Base-by-base conservation (phyloP, 2,329 filamentous ascomycete genomes). In the Talaromyces marneffei region DNA sequence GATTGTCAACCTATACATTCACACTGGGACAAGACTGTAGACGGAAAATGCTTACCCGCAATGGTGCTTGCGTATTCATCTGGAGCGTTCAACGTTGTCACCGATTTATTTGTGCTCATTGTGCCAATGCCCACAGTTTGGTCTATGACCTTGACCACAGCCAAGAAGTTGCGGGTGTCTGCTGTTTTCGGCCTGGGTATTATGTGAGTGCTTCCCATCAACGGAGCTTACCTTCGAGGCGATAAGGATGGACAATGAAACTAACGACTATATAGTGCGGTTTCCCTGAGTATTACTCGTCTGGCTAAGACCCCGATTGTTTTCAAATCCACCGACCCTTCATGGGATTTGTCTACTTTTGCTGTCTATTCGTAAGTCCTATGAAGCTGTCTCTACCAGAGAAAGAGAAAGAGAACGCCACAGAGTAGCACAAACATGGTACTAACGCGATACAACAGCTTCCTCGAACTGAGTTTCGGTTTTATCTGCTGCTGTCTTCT, bases 401-500 rank as follows among this genome's bases (percentile, higher is more conserved):
- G 9, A 35, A 23, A 53, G 10, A 35, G 12, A 27, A 20, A n/a
- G 31, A 16, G 14, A 20, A 16, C 14, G 18, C 18, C 39, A 25
- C 2, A 2, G 4, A 23, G 18, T 14, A 12, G n/a, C 8, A 23
- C 9, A 54, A 16, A 8, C 12, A 25, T 37, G 5, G 18, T 54
- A 37, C 50, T 54, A 37, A 54, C 14, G 16, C 33, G 20, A 12
- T 9, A n/a, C 23, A 40, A 40, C 4, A 57, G 54, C 7, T 31
- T 31, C 18, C 37, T 57, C n/a, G 54, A 57, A 33, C 54, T 57
- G 16, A 57, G 54, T n/a, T 57, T 57, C n/a, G 54, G 54, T 31
- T 57, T 57, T 16, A 57, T 57, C 35, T 57, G 54, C 16, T 57
- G 54, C 54, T 57, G 54, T 44, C 27, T 57, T 4, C 37, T 57